Base-by-base conservation (phyloP, 768 basidiomycete species). In the Mrakia hoshinonis region DNA sequence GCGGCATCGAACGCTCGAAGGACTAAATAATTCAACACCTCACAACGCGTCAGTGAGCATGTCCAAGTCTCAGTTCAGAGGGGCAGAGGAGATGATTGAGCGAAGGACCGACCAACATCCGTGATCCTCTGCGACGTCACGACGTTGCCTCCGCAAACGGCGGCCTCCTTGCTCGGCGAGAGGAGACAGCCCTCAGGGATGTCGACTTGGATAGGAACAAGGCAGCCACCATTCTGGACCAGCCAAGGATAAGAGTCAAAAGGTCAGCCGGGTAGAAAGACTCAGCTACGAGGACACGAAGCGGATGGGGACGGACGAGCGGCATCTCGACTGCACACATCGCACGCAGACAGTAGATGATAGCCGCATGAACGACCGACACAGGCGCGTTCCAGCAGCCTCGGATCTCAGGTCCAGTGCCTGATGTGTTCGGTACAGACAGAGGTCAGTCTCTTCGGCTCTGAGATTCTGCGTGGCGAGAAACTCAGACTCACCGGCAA, bases 291-390 rank as follows among this genome's bases (percentile, higher is more conserved):
- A 77, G 67, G 24, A 74, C 73, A 49, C 73, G 67, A 47, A n/a
- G 15, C 9, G 22, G 22, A n/a, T 18, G 49, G 7, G 20, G n/a
- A 24, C 49, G 15, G 6, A 51, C 71, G n/a, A 73, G 61, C 1
- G 72, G 72, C 29, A 73, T 73, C n/a, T 63, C 62, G 4, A 52
- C 51, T 1, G 15, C 67, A 22, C 36, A 38, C 67, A 73, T 63
- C 22, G 72, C 49, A 2, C 72, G 11, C 3, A 73, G 39, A 22
- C 67, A 73, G 74, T 79, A 79, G 68, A 78, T 78, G 74, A 79
- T 46, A 52, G 75, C 67, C 1, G 65, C 49, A 68, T 76, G 60
- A 20, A 64, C 48, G 22, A 73, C 58, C 10, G 58, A 47, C 2
- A 51, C 55, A 11, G 77, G 77, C 6, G 76, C 75, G 43, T 78